phyloP scores from a whole-genome alignment of 306 rosid genomes.

The Glycine latifolia region DNA sequence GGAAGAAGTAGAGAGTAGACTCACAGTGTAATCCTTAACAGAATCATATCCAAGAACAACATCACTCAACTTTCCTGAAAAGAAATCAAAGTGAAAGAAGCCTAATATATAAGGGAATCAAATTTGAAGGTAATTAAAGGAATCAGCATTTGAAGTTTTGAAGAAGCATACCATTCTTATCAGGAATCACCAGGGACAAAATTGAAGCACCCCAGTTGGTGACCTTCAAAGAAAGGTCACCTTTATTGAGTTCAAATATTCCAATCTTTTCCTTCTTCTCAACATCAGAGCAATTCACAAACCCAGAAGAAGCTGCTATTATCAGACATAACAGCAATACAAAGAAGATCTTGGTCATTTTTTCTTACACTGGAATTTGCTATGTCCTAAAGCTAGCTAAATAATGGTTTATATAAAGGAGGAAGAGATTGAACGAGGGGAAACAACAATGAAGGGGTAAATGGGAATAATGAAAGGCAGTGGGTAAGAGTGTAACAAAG shows the following conservation, averaged over 20 bases:
- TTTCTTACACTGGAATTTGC: not conserved
- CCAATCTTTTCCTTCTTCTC: slow-evolving; percentile 28
- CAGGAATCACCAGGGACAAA: slow-evolving; percentile 53
- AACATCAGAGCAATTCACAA: slow-evolving; percentile 30
- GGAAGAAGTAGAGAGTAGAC: not conserved
- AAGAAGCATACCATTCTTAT: slow-evolving; percentile 44
- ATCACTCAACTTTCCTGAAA: slow-evolving; percentile 76
- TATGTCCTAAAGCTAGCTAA: not conserved
- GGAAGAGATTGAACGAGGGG: not conserved
- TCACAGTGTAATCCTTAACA: slow-evolving; percentile 61
- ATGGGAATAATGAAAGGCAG: not conserved
- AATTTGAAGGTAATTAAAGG: not conserved
- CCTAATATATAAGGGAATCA: not conserved
- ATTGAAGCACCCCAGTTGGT: slow-evolving; percentile 61
- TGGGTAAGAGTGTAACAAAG: not conserved
- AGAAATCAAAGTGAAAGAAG: slow-evolving; percentile 20
- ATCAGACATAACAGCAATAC: slow-evolving; percentile 37
- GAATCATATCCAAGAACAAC: slow-evolving; percentile 84
- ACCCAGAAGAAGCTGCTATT: slow-evolving; percentile 42
- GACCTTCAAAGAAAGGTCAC: slow-evolving; percentile 52
- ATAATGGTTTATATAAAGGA: slow-evolving; percentile 12
- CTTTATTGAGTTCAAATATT: slow-evolving; percentile 55
- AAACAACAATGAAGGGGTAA: not conserved
- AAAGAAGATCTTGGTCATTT: slow-evolving; percentile 46
- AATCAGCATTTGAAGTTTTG: not conserved